A percentile compares a stretch with the other conserved stretches of the same genome.
phyloP scores from a whole-genome alignment of 2,329 filamentous ascomycete genomes.

The Aspergillus tamarii region DNA sequence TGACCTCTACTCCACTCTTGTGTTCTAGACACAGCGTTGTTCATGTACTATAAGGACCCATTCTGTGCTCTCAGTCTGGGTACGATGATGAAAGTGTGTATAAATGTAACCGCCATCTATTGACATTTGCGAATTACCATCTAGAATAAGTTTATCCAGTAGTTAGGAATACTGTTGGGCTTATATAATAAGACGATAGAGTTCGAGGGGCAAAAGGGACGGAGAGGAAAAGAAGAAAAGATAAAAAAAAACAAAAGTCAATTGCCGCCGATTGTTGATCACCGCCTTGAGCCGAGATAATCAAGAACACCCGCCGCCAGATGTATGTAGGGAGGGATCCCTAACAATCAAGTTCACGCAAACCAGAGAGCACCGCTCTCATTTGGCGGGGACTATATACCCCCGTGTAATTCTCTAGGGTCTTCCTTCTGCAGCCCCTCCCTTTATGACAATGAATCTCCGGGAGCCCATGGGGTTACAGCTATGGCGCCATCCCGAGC shows the following conservation, averaged over 20 bases:
- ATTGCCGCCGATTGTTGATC: not conserved
- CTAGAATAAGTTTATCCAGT: not conserved
- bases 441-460: not conserved
- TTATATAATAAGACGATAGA: not conserved
- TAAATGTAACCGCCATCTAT: not conserved
- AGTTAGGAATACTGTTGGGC: not conserved
- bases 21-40: constrained; percentile 13
- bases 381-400: not conserved
- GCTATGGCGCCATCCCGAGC: constrained; percentile 28
- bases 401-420: not conserved
- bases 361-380: not conserved
- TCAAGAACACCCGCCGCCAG: not conserved
- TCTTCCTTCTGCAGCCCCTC: not conserved
- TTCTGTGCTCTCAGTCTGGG: too few relatives aligned
- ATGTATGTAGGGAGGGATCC: not conserved
- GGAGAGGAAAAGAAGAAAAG: not conserved
- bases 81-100: not conserved
- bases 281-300: not conserved
- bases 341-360: not conserved
- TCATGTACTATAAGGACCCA: constrained; percentile 21
- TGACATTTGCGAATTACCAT: not conserved
- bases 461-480: constrained; percentile 6
- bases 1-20: constrained; percentile 27
- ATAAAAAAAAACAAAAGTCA: not conserved
- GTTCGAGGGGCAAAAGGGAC: not conserved